Evolutionary conservation across 2,329 filamentous ascomycete species (phyloP).

Genomic region (Colletotrichum tropicale): DNA sequence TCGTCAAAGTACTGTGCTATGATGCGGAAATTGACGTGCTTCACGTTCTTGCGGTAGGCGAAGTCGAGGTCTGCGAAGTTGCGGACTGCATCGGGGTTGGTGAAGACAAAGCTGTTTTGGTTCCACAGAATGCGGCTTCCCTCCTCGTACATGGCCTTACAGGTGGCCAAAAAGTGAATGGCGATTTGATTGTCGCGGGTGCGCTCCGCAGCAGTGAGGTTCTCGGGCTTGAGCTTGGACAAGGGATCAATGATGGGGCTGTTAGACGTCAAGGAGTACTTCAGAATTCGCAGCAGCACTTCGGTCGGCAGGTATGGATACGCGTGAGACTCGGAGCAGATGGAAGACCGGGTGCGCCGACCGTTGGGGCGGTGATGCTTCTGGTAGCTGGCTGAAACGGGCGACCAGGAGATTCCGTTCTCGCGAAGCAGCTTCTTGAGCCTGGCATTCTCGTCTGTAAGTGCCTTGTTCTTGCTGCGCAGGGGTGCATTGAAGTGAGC

Average conservation of each 20-base stretch:
- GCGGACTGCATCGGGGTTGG: slow-evolving; percentile 52
- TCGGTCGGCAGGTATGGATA: slow-evolving; percentile 56
- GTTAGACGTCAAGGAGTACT: slow-evolving; percentile 53
- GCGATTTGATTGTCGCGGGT: slow-evolving; percentile 51
- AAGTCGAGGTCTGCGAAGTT: slow-evolving; percentile 52
- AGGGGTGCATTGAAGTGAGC: slow-evolving; percentile 52
- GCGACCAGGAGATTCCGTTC: slow-evolving; percentile 56
- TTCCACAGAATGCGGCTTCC: slow-evolving; percentile 55
- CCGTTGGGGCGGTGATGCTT: slow-evolving; percentile 7
- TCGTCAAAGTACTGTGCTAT: slow-evolving; percentile 63
- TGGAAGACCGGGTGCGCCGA: slow-evolving; percentile 31
- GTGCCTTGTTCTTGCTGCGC: slow-evolving; percentile 48
- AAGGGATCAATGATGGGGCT: slow-evolving; percentile 60
- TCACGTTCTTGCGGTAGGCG: slow-evolving; percentile 46
- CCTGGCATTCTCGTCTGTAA: slow-evolving; percentile 52
- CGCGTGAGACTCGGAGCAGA: slow-evolving; percentile 19
- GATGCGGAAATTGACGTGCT: slow-evolving; percentile 54
- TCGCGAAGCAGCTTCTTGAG: slow-evolving; percentile 58
- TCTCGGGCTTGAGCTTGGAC: slow-evolving; percentile 45
- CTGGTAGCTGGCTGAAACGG: slow-evolving; percentile 35
- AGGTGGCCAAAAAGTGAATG: slow-evolving; percentile 58
- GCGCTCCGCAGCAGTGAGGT: slow-evolving; percentile 48
- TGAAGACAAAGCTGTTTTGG: slow-evolving; percentile 60
- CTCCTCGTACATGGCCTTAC: slow-evolving; percentile 52
- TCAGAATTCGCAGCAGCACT: slow-evolving; percentile 56